phyloP scores from a whole-genome alignment of 2,329 filamentous ascomycete species.

The Colletotrichum simmondsii region DNA sequence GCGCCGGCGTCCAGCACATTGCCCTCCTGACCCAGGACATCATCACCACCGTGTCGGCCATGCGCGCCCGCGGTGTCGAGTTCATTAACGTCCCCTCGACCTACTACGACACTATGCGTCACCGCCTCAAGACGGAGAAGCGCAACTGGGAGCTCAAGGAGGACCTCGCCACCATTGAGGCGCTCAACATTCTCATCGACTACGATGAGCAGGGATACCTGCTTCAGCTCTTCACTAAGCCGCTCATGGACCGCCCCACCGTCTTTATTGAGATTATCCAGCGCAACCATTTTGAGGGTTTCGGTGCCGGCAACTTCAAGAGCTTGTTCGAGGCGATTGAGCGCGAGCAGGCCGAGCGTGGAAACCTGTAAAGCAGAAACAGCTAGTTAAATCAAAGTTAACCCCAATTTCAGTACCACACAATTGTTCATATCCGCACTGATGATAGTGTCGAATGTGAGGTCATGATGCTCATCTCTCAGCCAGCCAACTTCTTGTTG shows the following conservation, averaged over 20 bases:
- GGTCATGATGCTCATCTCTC: not conserved
- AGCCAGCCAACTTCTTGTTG: not conserved
- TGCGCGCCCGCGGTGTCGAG: slow-evolving; percentile 88
- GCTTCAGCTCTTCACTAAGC: slow-evolving; percentile 82
- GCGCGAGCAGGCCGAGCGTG: slow-evolving; percentile 86
- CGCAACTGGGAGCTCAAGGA: slow-evolving; percentile 76
- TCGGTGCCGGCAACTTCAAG: slow-evolving; percentile 96
- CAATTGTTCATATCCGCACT: not conserved
- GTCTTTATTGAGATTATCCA: slow-evolving; percentile 98
- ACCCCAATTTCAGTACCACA: not conserved
- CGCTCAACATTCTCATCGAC: slow-evolving; percentile 89
- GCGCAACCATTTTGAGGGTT: slow-evolving; percentile 88
- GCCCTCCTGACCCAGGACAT: slow-evolving; percentile 87
- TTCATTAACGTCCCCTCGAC: slow-evolving; percentile 91
- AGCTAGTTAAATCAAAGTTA: not conserved
- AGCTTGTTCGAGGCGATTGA: slow-evolving; percentile 95
- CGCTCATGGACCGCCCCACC: slow-evolving; percentile 92
- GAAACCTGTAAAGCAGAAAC: slow-evolving; percentile 68
- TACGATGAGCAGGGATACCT: slow-evolving; percentile 94
- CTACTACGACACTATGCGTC: slow-evolving; percentile 84
- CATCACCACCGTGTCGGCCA: slow-evolving; percentile 77
- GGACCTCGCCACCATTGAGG: slow-evolving; percentile 80
- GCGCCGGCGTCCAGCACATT: slow-evolving; percentile 92
- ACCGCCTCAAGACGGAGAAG: slow-evolving; percentile 74
- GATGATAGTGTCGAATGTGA: not conserved